These are phyloP conservation scores for Pseudoscleropodium purum DNA, from an alignment of 225 moss, liverwort and hornwort species.

Conservation along the genomic window DNA sequence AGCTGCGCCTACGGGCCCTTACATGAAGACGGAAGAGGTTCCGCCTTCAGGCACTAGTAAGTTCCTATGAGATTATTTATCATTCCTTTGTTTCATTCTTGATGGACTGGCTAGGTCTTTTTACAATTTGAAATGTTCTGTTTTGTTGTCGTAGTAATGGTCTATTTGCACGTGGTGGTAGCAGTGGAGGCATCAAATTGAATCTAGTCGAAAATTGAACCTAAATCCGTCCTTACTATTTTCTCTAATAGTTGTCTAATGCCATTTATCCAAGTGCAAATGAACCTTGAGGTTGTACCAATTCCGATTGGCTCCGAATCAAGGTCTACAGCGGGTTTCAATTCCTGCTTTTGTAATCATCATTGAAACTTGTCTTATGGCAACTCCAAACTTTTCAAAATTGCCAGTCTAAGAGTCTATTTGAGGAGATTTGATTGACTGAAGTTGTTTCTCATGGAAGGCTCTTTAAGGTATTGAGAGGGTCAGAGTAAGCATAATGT, in stretches of 20 bases:
- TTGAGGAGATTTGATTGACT: neutral
- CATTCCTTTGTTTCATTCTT: neutral
- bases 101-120: no score
- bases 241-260: neutral
- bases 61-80: neutral
- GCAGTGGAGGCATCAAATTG: neutral
- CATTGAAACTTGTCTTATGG: neutral
- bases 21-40: constrained; percentile 43
- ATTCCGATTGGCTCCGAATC: neutral
- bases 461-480: neutral
- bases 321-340: neutral
- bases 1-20: constrained; percentile 27
- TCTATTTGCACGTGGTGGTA: neutral
- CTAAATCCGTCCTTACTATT: no score
- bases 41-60: constrained; percentile 37
- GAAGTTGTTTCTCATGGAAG: neutral
- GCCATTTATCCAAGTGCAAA: neutral
- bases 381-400: neutral
- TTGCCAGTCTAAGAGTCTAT: neutral
- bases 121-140: neutral
- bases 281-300: neutral
- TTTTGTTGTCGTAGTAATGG: neutral
- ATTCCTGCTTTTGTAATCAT: neutral
- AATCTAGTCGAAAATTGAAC: neutral
- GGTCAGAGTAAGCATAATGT: neutral